Evolutionary conservation across 2,329 filamentous ascomycete genomes (phyloP), one percentile per base, ranked within the genome.

Genomic region (Scedosporium aurantiacum): DNA sequence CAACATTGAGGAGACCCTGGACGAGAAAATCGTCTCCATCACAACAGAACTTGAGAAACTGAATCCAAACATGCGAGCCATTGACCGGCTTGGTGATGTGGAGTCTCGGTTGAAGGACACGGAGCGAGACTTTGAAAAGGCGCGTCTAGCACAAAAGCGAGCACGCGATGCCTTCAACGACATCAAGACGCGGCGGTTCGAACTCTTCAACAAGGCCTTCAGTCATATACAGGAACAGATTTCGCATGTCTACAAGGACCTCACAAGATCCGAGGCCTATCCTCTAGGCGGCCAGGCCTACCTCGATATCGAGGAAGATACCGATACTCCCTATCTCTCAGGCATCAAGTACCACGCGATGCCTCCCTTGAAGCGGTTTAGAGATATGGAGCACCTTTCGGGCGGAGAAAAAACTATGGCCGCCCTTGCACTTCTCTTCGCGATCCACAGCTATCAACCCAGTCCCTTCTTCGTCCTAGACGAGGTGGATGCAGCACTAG

Each of bases 351-450:
- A 99, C 75, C 92, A 97, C 72, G 95, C 94, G 64, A 99, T 97
- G 92, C 94, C 94, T 21, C 94, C 94, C 1, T 84, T 97, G 64
- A 99, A 99, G 78, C 91, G 94, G 55, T 99, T 99, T 83, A 85
- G 94, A 68, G 95, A 99, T 73, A 99, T 99, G 94, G 94, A 99
- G 74, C 94, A 97, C 72, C 79, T 99, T 8, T 96, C 91, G 1
- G 94, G 94, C 68, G 94, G 94, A 61, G 94, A 99, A 76, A 99
- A 99, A 80, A 99, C 94, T 0, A 99, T 99, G 87, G 94, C 94
- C 1, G 94, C 94, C 14, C 79, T 99, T 45, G 94, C 94, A n/a
- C 81, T 99, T 47, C 82, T 99, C 4, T 99, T 99, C 72, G 94
- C 94, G 23, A 92, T 99, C 62, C 94, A 99, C 78, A 92, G 88